Conservation (phyloP, 176 grass and related monocot genomes). For the Cenchrus fungigraminus region DNA sequence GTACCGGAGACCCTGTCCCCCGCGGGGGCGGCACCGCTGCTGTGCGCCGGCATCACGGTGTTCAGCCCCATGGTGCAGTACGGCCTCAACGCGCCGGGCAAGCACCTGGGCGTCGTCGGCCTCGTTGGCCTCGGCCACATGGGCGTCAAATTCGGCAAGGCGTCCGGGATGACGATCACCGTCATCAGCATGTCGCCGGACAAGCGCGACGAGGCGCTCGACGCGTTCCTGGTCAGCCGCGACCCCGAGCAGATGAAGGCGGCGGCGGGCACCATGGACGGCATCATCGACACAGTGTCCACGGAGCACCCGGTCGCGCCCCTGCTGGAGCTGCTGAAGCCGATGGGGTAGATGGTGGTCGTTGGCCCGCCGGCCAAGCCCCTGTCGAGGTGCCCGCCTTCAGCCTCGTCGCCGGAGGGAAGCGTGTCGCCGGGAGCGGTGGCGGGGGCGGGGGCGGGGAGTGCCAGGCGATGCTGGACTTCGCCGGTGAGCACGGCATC, state of each 20-base stretch:
- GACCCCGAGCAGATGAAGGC: conserved; percentile 46
- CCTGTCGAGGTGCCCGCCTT: conserved; percentile 44
- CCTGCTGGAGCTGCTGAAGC: conserved; percentile 44
- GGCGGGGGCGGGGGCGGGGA: conserved; percentile 29
- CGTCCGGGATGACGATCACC: conserved; percentile 58
- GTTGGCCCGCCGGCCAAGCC: conserved; percentile 37
- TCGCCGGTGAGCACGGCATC: conserved; percentile 38
- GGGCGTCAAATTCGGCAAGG: conserved; percentile 63
- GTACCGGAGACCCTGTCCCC: conserved; percentile 42
- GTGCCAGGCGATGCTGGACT: conserved; percentile 53
- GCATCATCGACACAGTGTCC: conserved; percentile 64
- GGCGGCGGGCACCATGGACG: conserved; percentile 52
- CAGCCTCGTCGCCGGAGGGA: conserved; percentile 35
- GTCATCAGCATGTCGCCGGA: conserved; percentile 51
- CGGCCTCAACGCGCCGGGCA: conserved; percentile 42
- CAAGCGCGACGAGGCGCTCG: conserved; percentile 43
- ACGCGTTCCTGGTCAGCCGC: conserved; percentile 53
- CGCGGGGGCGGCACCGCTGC: conserved; percentile 36
- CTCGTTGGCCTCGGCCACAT: conserved; percentile 57
- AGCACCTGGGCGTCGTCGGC: conserved; percentile 60
- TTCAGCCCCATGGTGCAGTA: conserved; percentile 47
- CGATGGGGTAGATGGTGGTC: conserved; percentile 44
- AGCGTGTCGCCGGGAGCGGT: conserved; percentile 39
- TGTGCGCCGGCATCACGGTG: conserved; percentile 56
- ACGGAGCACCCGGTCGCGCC: conserved; percentile 36